Evolutionary conservation across 331 rosid genomes (phyloP), one percentile per base, ranked within the genome.

Genomic region (Ulmus americana): DNA sequence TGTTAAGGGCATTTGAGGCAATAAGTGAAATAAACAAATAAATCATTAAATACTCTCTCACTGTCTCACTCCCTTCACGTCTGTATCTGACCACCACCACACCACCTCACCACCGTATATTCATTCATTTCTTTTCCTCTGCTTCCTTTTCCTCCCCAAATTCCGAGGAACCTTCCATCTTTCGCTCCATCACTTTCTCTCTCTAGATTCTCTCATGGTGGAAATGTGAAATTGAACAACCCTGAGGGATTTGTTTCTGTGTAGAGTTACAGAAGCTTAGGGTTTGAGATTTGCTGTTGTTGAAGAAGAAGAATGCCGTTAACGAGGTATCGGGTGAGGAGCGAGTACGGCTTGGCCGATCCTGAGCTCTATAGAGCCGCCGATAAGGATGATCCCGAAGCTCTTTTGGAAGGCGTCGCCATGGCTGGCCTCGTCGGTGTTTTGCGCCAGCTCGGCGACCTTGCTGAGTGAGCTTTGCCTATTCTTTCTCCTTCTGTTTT

Each of bases 401-500:
- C 97, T 47, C 81, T 95, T 4, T 74, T 95, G 44, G 97, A 95
- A 80, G 95, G 88, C 13, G 85, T 90, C 10, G 87, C 97, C 67
- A 84, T 90, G 90, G 86, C 90, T 0, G 97, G 90, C 52, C 92
- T 94, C 39, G 95, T 84, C 45, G 99, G 97, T 2, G 83, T 90
- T 55, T 79, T 94, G 70, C 99, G 99, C 58, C 99, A 94, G 78
- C 97, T 94, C 68, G 99, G 97, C 1, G 99, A 94, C 86, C 96
- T 94, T 28, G 84, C 99, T 4, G 95, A 87, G 99, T 94, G 35
- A 79, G 86, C 65, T 58, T 54, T 42, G 7, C 39, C 53, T 57
- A 54, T 18, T 64, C 10, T 16, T 63, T 38, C 53, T 65, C 1
- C 46, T 45, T 2, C 38, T 46, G 12, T 15, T 39, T 61, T 39